Evolutionary conservation across 306 rosid genomes (phyloP), one percentile per base, ranked within the genome.

Genomic region (Pyrus pyrifolia): DNA sequence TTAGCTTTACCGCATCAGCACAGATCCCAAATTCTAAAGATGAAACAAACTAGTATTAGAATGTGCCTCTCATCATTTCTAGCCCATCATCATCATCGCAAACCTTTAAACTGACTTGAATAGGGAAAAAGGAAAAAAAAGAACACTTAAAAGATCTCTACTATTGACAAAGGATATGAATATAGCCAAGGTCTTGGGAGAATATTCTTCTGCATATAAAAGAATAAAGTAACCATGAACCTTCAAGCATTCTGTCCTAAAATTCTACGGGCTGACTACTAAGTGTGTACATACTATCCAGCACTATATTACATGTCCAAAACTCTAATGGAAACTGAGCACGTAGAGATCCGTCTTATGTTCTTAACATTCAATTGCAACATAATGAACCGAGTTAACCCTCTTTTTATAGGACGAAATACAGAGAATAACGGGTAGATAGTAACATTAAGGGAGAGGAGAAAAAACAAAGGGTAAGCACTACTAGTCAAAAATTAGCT

Each of bases 381-480:
- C 59, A 42, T 59, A 14, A 38, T 38, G 31, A 38, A 11, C 18
- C 40, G 58, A 22, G 49, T 38, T 33, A 5, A 63, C 42, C 33
- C 30, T 60, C 31, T 64, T 64, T 3, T 64, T 38, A 64, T 30
- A 31, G 23, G 23, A 64, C 14, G 11, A 38, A 67, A 67, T 6
- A n/a, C 38, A n/a, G 13, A 18, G 14, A 6, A 49, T 15, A 49
- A 49, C 8, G 2, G n/a, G 70, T 3, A 35, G 14, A 67, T 11
- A 30, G 62, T 33, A 23, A 64, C 58, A 69, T 82, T 8, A 78
- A 11, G 62, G 67, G 44, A 71, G 65, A 22, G 45, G 61, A 66
- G 62, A 18, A 17, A 72, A 33, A 57, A 67, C 33, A 17, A 68
- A 6, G 22, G 70, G 1, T 42, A 79, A 76, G 52, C 22, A 27